These are phyloP conservation scores for Corymbia maculata DNA, from an alignment of 345 rosid species.

Conservation along the genomic window DNA sequence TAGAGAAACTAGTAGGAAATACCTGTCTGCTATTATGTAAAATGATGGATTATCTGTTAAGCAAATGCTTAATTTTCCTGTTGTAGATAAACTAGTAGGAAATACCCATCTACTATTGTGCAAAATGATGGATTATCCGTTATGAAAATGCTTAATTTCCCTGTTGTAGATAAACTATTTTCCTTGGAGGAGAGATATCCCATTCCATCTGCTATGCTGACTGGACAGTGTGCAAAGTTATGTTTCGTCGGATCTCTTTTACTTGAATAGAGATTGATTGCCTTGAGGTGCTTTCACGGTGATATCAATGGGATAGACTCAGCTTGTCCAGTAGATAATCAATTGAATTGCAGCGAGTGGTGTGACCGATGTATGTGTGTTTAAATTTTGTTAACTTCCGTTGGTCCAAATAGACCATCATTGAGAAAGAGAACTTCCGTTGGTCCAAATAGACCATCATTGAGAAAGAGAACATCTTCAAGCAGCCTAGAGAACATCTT, in stretches of 20 bases:
- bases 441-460: constrained; percentile 46
- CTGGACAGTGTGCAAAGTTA: constrained; percentile 81
- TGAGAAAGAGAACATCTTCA: constrained; percentile 84
- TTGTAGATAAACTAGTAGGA: background rate
- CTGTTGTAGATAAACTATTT: background rate
- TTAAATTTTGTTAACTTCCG: background rate
- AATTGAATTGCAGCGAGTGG: background rate
- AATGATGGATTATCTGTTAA: too few relatives aligned
- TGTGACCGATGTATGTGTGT: background rate
- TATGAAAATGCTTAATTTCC: background rate
- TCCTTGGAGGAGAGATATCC: constrained; percentile 11
- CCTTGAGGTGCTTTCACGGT: background rate
- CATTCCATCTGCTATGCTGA: constrained; percentile 36
- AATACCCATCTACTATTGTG: background rate
- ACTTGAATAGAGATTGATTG: background rate
- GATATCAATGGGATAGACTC: background rate
- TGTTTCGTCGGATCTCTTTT: background rate
- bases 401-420: too few relatives aligned
- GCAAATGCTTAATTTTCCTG: too few relatives aligned
- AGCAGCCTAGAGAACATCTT: too few relatives aligned
- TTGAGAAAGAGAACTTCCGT: too few relatives aligned
- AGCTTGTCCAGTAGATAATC: background rate
- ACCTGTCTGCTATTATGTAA: too few relatives aligned
- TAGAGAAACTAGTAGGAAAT: too few relatives aligned
- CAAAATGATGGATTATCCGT: background rate